A percentile compares a stretch with the other conserved stretches of the same genome.
Conservation (phyloP, 148 eudicot species). For the Simmondsia chinensis region DNA sequence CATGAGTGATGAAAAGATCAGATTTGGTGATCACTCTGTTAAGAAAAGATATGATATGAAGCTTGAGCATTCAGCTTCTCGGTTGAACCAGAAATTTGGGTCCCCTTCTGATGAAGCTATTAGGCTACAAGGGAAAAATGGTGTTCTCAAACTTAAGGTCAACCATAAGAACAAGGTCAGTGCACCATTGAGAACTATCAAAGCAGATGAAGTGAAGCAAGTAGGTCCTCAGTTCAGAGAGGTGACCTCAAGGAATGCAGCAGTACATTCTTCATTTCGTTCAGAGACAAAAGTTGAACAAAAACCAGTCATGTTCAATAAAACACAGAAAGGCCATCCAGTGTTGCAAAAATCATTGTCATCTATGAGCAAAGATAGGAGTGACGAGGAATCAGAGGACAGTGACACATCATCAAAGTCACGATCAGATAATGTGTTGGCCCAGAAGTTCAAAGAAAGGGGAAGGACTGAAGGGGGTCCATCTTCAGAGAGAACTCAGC, state of each 20-base stretch:
- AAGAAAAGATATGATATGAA: conserved; percentile 27
- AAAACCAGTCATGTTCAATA: conserved; percentile 19
- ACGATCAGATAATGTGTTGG: conserved; percentile 24
- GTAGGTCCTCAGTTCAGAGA: conserved; percentile 29
- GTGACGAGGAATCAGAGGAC: conserved; percentile 35
- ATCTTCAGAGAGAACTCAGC: conserved; percentile 35
- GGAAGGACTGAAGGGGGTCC: conserved; percentile 33
- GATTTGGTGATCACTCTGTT: conserved; percentile 12
- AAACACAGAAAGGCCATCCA: conserved; percentile 20
- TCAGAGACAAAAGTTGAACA: conserved; percentile 32
- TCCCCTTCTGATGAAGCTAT: conserved; percentile 52
- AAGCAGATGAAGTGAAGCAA: conserved; percentile 26
- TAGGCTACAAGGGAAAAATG: conserved; percentile 91
- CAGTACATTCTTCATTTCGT: conserved; percentile 22
- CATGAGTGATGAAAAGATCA: conserved; percentile 20
- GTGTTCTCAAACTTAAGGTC: conserved; percentile 81
- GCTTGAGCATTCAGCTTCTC: conserved; percentile 36
- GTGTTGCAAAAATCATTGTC: conserved; percentile 24
- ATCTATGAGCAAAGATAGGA: conserved; percentile 23
- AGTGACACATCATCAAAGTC: conserved; percentile 36
- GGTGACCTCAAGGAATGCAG: conserved; percentile 28
- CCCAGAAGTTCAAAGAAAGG: conserved; percentile 28
- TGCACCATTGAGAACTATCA: conserved; percentile 16
- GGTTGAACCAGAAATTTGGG: conserved; percentile 41
- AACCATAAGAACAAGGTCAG: conserved; percentile 48